Evolutionary conservation across 2,329 filamentous ascomycete genomes (phyloP), one percentile per base, ranked within the genome.

Genomic region (Apiospora rasikravindrae): DNA sequence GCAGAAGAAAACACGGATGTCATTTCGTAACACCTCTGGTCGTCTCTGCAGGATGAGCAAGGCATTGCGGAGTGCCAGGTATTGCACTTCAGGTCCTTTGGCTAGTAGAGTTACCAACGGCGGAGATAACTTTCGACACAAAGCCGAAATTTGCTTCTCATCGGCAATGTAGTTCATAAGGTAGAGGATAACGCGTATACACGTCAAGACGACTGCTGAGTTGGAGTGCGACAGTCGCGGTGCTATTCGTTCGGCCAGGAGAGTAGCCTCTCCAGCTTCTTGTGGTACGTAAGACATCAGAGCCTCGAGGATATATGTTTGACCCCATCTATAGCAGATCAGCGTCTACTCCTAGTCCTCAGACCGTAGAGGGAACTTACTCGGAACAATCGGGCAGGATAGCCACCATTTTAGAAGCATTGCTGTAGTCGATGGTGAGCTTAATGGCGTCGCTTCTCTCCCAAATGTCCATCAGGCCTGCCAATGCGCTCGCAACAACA

Each of bases 1-100:
- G 90, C 96, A 99, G 84, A 99, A 99, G 85, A 99, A 99, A 44
- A 99, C 96, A 67, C 96, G 91, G 74, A 99, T 98, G 82, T 99
- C 96, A 82, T 98, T 98, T 75, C 95, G 91, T 70, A 99, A 84
- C 11, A 99, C 96, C 79, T 98, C 96, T 0, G 96, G 96, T 71
- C 96, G 89, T 77, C 96, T 89, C 82, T 99, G 96, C 70, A 99
- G 86, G 76, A 99, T 99, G 19, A 99, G 87, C 2, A 99, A 88
- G 0, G 96, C 96, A 80, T 99, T 99, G 74, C 96, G 89, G 24
- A 99, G 88, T 0, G 96, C 96, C 8, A 99, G 88, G 80, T 99
- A 99, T 81, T 99, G 96, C n/a, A 99, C 96, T 81, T 99, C 96
- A 0, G 96, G 94, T 0, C 96, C 96, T 83, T 99, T 99, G 69